Evolutionary conservation across 192 early-diverging fungal species (phyloP).

Genomic region (Cetraspora pellucida): DNA sequence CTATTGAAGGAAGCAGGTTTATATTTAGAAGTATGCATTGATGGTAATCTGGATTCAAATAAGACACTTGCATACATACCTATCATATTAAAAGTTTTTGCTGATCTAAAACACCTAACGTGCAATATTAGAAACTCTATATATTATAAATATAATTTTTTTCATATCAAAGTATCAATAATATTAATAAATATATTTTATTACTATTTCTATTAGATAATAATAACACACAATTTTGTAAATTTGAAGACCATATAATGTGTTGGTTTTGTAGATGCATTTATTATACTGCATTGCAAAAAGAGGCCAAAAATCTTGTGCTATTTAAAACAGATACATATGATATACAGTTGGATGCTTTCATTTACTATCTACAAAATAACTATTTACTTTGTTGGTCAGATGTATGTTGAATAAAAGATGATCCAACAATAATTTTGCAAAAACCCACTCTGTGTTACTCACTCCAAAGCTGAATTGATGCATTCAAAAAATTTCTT

Average conservation of each 20-base stretch:
- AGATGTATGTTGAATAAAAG: conserved; percentile 6
- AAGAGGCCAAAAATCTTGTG: not conserved
- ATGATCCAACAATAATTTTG: not conserved
- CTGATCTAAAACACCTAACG: not conserved
- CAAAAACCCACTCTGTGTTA: not conserved
- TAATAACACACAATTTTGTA: not conserved
- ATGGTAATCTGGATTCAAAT: not conserved
- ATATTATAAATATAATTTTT: not conserved
- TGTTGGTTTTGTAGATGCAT: not conserved
- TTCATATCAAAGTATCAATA: not conserved
- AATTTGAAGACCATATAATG: conserved; percentile 9
- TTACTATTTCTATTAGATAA: not conserved
- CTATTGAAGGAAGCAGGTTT: not conserved
- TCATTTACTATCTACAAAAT: not conserved
- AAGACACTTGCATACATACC: not conserved
- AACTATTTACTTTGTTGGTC: not conserved
- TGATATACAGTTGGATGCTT: not conserved
- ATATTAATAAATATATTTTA: not conserved
- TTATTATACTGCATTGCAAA: not conserved
- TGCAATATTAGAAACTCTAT: not conserved
- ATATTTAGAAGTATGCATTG: not conserved
- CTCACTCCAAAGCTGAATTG: not conserved
- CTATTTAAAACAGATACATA: not conserved
- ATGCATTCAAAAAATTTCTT: not conserved
- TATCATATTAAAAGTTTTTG: not conserved